Evolutionary conservation across 768 basidiomycete genomes (phyloP), one percentile per base, ranked within the genome.

Genomic region (Kockovaella imperatae): DNA sequence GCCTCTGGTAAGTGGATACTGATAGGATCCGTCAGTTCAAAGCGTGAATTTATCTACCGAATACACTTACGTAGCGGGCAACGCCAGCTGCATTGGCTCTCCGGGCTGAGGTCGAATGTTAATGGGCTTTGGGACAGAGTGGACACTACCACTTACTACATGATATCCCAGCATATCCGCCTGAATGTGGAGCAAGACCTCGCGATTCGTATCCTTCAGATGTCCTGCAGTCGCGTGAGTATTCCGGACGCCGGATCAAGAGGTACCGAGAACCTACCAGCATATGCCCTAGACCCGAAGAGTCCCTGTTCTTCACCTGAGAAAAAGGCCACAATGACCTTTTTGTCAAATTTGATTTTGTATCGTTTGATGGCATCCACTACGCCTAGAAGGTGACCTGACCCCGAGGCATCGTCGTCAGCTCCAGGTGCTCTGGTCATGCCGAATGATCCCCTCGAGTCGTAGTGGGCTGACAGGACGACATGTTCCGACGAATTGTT

Each of bases 231-330:
- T 18, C 8, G 10, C 18, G 18, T 39, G 46, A 49, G 29, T 26
- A 5, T 38, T 38, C 20, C 21, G 14, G 15, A 15, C 18, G 11
- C 30, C n/a, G n/a, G 28, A 24, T 21, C n/a, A 32, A 13, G 32
- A 17, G 26, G 38, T 49, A 26, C 29, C 7, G 26, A 35, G 34
- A 50, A 46, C 84, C 66, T 64, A 87, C 87, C 74, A 13, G 89
- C 83, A 67, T 90, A 91, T 5, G 81, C 80, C 53, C 71, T 78
- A 18, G 83, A 86, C 24, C 90, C 90, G 13, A 80, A 67, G 14
- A 90, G 71, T 3, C 90, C 90, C 64, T 95, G 90, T 59, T 95
- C 90, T 66, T 95, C 90, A 4, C 89, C 90, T 1, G 87, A 84
- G 58, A 93, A 93, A 41, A 82, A 80, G 32, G 80, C 81, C 7